Evolutionary conservation across 306 rosid species (phyloP).

Genomic region (Rubus parviflorus): DNA sequence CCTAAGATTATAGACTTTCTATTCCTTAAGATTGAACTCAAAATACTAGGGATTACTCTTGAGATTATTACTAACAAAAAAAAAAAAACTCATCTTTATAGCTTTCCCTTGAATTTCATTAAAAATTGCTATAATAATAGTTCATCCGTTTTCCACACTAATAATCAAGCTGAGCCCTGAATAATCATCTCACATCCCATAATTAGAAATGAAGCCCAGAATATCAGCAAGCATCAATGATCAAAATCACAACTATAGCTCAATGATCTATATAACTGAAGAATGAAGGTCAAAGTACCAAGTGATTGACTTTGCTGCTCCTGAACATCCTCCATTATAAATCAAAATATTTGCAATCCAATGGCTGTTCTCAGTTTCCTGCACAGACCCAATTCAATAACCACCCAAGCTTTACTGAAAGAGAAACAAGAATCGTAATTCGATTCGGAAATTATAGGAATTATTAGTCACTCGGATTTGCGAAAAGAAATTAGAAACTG

Average conservation of each 20-base stretch:
- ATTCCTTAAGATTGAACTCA: background rate
- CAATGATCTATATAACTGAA: background rate
- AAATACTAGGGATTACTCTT: background rate
- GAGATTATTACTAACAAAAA: background rate
- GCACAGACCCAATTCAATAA: conserved; percentile 7
- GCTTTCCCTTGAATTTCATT: background rate
- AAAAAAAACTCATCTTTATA: background rate
- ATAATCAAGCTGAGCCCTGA: background rate
- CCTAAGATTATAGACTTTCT: background rate
- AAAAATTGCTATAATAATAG: background rate
- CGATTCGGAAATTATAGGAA: background rate
- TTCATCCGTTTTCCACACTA: background rate
- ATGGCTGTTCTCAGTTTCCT: conserved; percentile 9
- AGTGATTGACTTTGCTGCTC: conserved; percentile 38
- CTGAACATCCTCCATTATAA: conserved; percentile 56
- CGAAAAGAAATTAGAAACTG: background rate
- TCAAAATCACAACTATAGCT: background rate
- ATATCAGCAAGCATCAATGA: background rate
- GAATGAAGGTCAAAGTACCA: conserved; percentile 17
- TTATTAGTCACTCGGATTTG: no score
- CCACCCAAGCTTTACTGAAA: background rate
- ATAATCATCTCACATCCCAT: background rate
- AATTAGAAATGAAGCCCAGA: background rate
- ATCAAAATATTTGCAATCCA: background rate
- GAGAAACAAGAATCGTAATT: background rate